Conservation (phyloP, 2,329 filamentous ascomycete genomes). For the Apiospora aurea region DNA sequence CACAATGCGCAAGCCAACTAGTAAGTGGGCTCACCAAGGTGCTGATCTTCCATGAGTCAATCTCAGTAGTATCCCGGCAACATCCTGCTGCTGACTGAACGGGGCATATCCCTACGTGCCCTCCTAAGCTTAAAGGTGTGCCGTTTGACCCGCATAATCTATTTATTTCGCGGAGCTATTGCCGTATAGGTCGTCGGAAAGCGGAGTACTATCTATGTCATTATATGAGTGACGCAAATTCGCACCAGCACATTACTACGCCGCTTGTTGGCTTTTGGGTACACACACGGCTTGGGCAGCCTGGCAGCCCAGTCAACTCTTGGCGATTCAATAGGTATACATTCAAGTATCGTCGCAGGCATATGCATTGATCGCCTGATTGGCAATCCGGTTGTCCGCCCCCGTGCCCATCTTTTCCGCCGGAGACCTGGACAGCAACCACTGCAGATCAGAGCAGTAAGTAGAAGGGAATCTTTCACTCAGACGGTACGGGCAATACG, state of each 20-base stretch:
- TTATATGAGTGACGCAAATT: conserved; percentile 13
- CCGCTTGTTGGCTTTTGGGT: not conserved
- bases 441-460: not conserved
- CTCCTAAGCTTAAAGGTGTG: conserved; percentile 12
- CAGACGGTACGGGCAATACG: not conserved
- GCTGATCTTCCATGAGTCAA: conserved; percentile 6
- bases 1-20: not conserved
- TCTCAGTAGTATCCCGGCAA: not conserved
- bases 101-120: not conserved
- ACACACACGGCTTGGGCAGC: not conserved
- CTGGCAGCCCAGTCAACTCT: not conserved
- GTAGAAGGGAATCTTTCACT: not conserved
- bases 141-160: conserved; percentile 20
- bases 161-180: conserved; percentile 17
- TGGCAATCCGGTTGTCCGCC: not conserved
- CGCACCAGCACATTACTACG: not conserved
- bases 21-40: conserved; percentile 2
- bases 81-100: not conserved
- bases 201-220: conserved; percentile 7
- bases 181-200: conserved; percentile 12
- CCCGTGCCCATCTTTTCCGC: not conserved
- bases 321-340: not conserved
- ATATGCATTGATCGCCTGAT: conserved; percentile 16
- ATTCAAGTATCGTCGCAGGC: not conserved
- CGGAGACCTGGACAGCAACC: not conserved